Base-by-base conservation (phyloP, 257 asterid species). In the Solanum lignicaule region DNA sequence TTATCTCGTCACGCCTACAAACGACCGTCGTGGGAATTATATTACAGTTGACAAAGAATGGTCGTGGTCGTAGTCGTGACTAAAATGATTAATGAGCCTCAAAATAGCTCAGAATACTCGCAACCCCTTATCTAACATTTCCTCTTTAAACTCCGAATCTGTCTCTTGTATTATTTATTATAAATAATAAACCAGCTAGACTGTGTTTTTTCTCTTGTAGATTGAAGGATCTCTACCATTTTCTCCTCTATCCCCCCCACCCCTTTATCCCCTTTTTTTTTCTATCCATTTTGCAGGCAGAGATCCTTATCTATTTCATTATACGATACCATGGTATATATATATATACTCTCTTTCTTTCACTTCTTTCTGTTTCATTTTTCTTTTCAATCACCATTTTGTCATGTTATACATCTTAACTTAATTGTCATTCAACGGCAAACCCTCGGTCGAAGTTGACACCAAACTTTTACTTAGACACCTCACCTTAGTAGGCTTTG, bases 221-320 rank as follows among this genome's bases (percentile, higher is more conserved):
- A 55, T 88, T 90, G 94, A 89, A 89, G 89, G 90, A 90, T 90
- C 92, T 91, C 90, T 90, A 87, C 88, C 87, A 31, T 76, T 15
- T 58, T 86, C 86, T 85, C 71, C 87, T 83, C 83, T 86, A 82
- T 88, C 85, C 31, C 36, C 71, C 71, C 38, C 21, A 31, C 33
- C 43, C 65, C 33, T 14, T 18, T 55, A 55, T 55, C 58, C 60
- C 7, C 0, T 87, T 35, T 58, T 60, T 39, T 52, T 14, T 35
- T 35, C 60, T 60, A 84, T 79, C 84, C n/a, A 43, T 25, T 79
- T 79, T 43, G 36, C 25, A 43, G 84, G 36, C 16, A 43, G 84
- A 43, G 66, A 79, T 79, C 84, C 84, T 79, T 79, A 15, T 46
- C 84, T 79, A 79, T 43, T 33, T 79, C 16, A 41, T 43, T 79